phyloP scores from a whole-genome alignment of 805 yeast genomes.

The Suhomyces faveliae region DNA sequence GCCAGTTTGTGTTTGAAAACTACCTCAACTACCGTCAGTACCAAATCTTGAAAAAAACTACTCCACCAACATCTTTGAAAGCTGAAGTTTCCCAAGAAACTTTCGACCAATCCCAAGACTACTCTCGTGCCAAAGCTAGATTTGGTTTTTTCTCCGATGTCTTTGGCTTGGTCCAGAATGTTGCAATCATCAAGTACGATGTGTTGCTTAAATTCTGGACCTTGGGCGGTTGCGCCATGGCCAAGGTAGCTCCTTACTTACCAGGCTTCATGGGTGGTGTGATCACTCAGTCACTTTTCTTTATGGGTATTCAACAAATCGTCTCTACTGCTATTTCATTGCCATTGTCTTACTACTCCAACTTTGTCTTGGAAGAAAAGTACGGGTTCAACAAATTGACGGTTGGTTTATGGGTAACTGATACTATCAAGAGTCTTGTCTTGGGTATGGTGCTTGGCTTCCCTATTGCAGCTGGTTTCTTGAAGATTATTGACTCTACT shows the following conservation, averaged over 20 bases:
- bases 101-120: conserved; percentile 71
- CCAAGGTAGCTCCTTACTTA: conserved; percentile 41
- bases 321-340: conserved; percentile 53
- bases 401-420: conserved; percentile 65
- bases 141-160: conserved; percentile 60
- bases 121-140: conserved; percentile 73
- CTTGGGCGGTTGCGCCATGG: conserved; percentile 62
- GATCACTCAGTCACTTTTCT: conserved; percentile 65
- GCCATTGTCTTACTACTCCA: conserved; percentile 73
- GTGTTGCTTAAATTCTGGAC: conserved; percentile 42
- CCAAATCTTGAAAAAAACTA: conserved; percentile 50
- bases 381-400: conserved; percentile 93
- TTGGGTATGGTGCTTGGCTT: conserved; percentile 61
- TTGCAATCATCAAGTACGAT: conserved; percentile 58
- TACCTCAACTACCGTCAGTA: conserved; percentile 78
- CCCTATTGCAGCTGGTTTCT: conserved; percentile 70
- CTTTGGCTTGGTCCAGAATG: conserved; percentile 53
- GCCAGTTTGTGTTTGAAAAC: conserved; percentile 72
- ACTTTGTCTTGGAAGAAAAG: conserved; percentile 87
- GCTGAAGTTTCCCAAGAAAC: conserved; percentile 70
- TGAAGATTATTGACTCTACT: conserved; percentile 76
- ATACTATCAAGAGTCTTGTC: conserved; percentile 58
- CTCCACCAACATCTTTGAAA: conserved; percentile 68
- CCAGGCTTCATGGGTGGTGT: conserved; percentile 49
- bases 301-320: conserved; percentile 55